Conservation (phyloP, 331 rosid genomes). For the Telfairia occidentalis region DNA sequence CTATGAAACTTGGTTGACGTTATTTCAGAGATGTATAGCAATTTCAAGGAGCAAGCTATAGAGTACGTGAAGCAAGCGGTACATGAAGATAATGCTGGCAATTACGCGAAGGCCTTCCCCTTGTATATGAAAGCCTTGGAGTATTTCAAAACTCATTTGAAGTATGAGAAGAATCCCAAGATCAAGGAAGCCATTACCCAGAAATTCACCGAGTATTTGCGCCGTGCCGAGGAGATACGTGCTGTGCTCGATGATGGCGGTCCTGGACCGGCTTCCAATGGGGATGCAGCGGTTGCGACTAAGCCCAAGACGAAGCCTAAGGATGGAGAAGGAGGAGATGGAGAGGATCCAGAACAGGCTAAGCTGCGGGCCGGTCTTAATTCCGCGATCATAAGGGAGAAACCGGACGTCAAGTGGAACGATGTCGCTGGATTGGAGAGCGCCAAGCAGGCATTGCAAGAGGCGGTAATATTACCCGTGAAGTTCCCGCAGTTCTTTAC, state of each 20-base stretch:
- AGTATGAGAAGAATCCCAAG: conserved; percentile 97
- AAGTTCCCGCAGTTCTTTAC: conserved; percentile 96
- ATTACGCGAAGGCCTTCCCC: conserved; percentile 92
- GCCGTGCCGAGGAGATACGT: conserved; percentile 97
- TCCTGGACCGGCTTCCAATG: conserved; percentile 81
- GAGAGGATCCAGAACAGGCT: conserved; percentile 83
- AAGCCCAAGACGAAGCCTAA: conserved; percentile 80
- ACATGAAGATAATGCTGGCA: conserved; percentile 81
- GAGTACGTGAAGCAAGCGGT: conserved; percentile 98
- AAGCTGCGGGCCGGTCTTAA: conserved; percentile 82
- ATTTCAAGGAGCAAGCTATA: conserved; percentile 96
- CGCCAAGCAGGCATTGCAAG: conserved; percentile 90
- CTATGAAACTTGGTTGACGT: conserved; percentile 19
- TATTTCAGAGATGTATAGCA: conserved; percentile 66
- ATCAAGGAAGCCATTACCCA: conserved; percentile 89
- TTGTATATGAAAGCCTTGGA: conserved; percentile 93
- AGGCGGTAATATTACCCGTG: conserved; percentile 89
- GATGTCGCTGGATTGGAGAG: conserved; percentile 96
- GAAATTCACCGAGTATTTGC: conserved; percentile 88
- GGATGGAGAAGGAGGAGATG: conserved; percentile 78
- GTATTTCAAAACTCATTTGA: conserved; percentile 83
- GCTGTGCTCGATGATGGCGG: conserved; percentile 81
- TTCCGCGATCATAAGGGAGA: conserved; percentile 87
- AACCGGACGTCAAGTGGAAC: conserved; percentile 91
- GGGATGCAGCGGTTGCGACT: conserved; percentile 84